These are phyloP conservation scores for Pluteus cervinus DNA, from an alignment of 768 basidiomycete species.

Conservation along the genomic window DNA sequence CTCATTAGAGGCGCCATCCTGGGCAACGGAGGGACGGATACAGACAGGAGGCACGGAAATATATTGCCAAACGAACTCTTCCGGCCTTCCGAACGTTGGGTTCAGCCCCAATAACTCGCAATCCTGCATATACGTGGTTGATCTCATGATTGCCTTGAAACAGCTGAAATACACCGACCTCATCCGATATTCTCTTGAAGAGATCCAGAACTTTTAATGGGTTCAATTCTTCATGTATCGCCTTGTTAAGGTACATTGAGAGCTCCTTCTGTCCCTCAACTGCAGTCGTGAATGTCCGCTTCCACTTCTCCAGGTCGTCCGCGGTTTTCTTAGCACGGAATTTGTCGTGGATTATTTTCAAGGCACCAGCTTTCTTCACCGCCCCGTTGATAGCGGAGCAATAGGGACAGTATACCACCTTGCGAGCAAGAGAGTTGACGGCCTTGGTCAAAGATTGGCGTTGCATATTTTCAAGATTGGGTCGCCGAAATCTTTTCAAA, in stretches of 20 bases:
- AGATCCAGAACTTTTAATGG: conserved; percentile 90
- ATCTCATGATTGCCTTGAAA: background rate
- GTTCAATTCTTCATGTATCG: conserved; percentile 89
- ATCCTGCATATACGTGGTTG: conserved; percentile 45
- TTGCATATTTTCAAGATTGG: conserved; percentile 89
- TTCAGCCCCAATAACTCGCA: conserved; percentile 91
- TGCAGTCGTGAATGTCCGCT: conserved; percentile 74
- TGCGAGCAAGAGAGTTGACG: conserved; percentile 82
- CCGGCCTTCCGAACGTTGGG: conserved; percentile 85
- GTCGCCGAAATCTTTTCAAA: conserved; percentile 86
- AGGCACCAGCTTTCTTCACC: conserved; percentile 91
- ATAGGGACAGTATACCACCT: conserved; percentile 88
- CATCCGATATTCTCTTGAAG: conserved; percentile 88
- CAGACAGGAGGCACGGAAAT: conserved; percentile 97
- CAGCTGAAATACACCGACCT: conserved; percentile 41
- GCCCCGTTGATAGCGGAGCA: conserved; percentile 92
- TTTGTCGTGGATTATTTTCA: conserved; percentile 98
- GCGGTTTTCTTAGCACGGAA: conserved; percentile 91
- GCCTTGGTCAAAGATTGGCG: conserved; percentile 77
- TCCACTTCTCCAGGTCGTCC: conserved; percentile 84
- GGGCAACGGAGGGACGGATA: conserved; percentile 94
- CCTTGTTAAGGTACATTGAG: conserved; percentile 77
- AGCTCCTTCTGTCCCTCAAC: conserved; percentile 86
- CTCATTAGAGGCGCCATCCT: conserved; percentile 97
- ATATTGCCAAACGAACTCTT: conserved; percentile 99